Conservation (phyloP, 2,329 filamentous ascomycete genomes). For the Nothophoma quercina region DNA sequence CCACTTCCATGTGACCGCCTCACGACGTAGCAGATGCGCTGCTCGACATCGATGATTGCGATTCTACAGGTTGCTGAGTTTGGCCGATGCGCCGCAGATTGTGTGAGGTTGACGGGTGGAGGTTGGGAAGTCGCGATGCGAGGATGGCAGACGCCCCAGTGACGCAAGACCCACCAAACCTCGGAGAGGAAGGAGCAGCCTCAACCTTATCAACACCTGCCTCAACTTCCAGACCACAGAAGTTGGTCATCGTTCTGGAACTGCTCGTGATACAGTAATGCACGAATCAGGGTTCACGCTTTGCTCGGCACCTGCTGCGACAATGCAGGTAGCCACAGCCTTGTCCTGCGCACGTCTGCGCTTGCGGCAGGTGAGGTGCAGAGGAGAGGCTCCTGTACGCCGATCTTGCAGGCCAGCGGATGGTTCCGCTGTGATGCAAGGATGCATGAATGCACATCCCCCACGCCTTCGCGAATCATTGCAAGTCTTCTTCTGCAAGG, state of each 20-base stretch:
- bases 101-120: background rate
- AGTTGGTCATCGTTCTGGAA: slow-evolving; percentile 10
- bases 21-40: background rate
- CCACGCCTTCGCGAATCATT: background rate
- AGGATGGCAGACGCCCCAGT: background rate
- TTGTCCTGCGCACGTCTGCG: no score
- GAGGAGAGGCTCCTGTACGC: background rate
- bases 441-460: background rate
- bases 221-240: slow-evolving; percentile 4
- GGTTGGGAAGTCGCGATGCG: background rate
- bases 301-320: background rate
- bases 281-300: background rate
- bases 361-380: no score
- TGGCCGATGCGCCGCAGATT: background rate
- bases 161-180: background rate
- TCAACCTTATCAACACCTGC: slow-evolving; percentile 12
- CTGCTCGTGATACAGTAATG: background rate
- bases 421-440: background rate
- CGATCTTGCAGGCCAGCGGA: background rate
- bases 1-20: background rate
- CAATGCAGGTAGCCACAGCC: background rate
- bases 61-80: background rate
- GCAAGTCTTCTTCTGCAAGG: background rate
- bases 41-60: slow-evolving; percentile 4
- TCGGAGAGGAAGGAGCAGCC: slow-evolving; percentile 11